Evolutionary conservation across 192 early-diverging fungal genomes (phyloP).

Genomic region (Coemansia sp.): DNA sequence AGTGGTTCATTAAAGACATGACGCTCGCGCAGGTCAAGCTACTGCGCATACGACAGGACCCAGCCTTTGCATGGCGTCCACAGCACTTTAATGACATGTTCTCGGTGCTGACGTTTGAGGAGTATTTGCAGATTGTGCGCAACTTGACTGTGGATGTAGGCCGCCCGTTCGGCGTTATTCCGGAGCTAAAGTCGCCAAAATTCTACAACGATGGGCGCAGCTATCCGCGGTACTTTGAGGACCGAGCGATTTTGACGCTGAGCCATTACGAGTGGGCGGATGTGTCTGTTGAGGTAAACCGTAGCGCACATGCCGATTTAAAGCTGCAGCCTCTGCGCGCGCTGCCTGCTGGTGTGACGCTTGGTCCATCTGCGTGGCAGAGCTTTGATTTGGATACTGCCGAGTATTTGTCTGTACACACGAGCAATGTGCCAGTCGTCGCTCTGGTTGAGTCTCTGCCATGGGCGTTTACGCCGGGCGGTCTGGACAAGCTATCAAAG

Average conservation of each 20-base stretch:
- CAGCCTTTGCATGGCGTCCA: slow-evolving; percentile 29
- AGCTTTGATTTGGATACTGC: slow-evolving; percentile 52
- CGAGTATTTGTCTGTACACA: slow-evolving; percentile 31
- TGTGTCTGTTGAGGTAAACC: slow-evolving; percentile 19
- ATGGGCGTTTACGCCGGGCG: slow-evolving; percentile 38
- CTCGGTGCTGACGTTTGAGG: slow-evolving; percentile 45
- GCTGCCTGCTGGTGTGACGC: not conserved
- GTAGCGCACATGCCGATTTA: slow-evolving; percentile 20
- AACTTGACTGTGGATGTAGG: slow-evolving; percentile 31
- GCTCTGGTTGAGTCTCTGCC: slow-evolving; percentile 35
- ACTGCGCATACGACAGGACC: slow-evolving; percentile 36
- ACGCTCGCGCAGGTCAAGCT: slow-evolving; percentile 36
- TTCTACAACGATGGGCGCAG: slow-evolving; percentile 34
- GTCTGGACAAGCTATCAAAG: slow-evolving; percentile 27
- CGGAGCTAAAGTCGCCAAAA: slow-evolving; percentile 51
- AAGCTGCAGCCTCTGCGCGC: slow-evolving; percentile 6
- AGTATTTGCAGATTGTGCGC: slow-evolving; percentile 45
- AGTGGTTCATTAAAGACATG: slow-evolving; percentile 53
- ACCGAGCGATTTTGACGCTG: slow-evolving; percentile 42
- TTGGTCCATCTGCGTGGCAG: slow-evolving; percentile 44
- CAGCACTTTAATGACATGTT: slow-evolving; percentile 47
- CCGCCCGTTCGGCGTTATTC: slow-evolving; percentile 44
- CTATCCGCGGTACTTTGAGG: slow-evolving; percentile 49
- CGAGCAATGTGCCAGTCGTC: slow-evolving; percentile 22
- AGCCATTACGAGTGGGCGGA: slow-evolving; percentile 43